Base-by-base conservation (phyloP, 495 filamentous ascomycete genomes). In the Podospora conica region DNA sequence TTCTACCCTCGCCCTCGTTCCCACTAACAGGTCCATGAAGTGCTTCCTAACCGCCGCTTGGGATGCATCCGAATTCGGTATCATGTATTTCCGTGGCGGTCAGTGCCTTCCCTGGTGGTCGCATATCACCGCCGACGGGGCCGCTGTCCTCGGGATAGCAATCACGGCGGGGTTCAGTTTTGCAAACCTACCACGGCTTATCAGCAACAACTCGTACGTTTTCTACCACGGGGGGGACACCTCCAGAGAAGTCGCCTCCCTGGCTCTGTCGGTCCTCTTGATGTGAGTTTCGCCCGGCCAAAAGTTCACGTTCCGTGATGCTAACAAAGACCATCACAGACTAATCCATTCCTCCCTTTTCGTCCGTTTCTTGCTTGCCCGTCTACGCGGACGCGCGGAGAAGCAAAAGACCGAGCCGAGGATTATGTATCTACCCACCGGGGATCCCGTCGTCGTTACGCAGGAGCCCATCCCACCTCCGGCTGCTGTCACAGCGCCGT, bases 31-130 rank as follows among this genome's bases (percentile, higher is more conserved):
- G 12, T 40, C 33, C 40, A n/a, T n/a, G 3, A n/a, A 48, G 40
- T 48, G 18, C 40, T 48, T 86, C 61, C 68, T 90, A 86, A 27
- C 24, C 15, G n/a, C 23, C 0, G 33, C 33, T 18, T 61, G 27
- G 59, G 40, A 61, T 23, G 15, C 28, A 20, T 29, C 33, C 22
- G 28, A 61, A 10, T 27, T 53, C 15, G 18, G 21, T 23, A 20
- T 33, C 33, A 61, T 61, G 29, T 20, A 15, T 25, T 7, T 22
- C 12, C 59, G 28, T 10, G 18, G n/a, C 10, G 59, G 59, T 1
- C 28, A 53, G 10, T 21, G 29, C 2, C 21, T 61, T 33, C 29
- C 59, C 7, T 15, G 28, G 21, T 15, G 29, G 15, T 48, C 24
- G 9, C 59, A 40, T 8, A 22, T 61, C 20, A 12, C 3, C n/a